Conservation (phyloP, 176 grass and related monocot genomes). For the Rhynchospora pubera region DNA sequence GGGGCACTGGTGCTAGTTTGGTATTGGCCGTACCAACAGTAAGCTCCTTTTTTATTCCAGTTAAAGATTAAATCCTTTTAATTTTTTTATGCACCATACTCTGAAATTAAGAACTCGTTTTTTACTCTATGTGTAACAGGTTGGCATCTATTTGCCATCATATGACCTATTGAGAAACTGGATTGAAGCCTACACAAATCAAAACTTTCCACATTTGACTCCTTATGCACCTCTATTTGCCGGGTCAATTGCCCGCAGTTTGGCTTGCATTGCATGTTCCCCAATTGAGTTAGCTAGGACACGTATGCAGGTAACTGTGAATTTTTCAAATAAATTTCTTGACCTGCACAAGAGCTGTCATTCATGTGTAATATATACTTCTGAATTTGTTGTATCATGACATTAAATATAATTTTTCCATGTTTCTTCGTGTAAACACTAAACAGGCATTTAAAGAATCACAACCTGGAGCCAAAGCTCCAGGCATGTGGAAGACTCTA, state of each 20-base stretch:
- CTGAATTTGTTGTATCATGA: neutral
- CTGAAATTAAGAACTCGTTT: neutral
- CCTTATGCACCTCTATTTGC: constrained; percentile 70
- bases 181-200: constrained; percentile 64
- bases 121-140: constrained; percentile 29
- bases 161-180: constrained; percentile 82
- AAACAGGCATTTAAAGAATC: constrained; percentile 70
- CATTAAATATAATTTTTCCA: neutral
- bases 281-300: constrained; percentile 88
- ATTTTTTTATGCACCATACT: neutral
- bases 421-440: constrained; percentile 7
- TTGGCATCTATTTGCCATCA: constrained; percentile 81
- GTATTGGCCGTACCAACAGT: constrained; percentile 76
- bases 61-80: neutral
- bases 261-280: constrained; percentile 79
- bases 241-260: constrained; percentile 58
- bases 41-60: constrained; percentile 23
- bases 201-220: constrained; percentile 43
- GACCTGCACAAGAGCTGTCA: neutral
- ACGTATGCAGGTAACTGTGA: constrained; percentile 69
- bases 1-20: constrained; percentile 82
- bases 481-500: constrained; percentile 80
- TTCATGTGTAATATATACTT: neutral
- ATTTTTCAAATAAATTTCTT: neutral
- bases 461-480: constrained; percentile 47